Evolutionary conservation across 768 basidiomycete genomes (phyloP).

Genomic region (Suillus plorans): DNA sequence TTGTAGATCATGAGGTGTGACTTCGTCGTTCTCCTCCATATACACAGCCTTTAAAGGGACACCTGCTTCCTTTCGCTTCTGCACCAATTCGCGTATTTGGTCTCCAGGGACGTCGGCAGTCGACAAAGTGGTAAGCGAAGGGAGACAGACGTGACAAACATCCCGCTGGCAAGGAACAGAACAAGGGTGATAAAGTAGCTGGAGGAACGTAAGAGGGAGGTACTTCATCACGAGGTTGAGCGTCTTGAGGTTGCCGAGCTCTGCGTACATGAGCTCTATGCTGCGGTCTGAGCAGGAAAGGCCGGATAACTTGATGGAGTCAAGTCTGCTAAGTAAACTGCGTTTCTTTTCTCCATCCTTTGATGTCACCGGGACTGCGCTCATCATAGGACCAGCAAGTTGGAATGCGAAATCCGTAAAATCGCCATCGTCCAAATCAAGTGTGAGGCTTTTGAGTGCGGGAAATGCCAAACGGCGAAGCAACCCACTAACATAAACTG

Average conservation of each 20-base stretch:
- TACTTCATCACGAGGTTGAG: conserved; percentile 41
- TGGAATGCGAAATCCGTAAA: conserved; percentile 47
- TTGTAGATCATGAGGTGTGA: conserved; percentile 41
- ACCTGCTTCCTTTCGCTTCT: conserved; percentile 39
- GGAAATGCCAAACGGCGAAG: conserved; percentile 34
- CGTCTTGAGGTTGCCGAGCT: conserved; percentile 46
- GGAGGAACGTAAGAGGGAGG: conserved; percentile 29
- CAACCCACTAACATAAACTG: conserved; percentile 36
- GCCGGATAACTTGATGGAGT: conserved; percentile 51
- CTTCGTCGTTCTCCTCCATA: conserved; percentile 44
- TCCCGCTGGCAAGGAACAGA: conserved; percentile 1
- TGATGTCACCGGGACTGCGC: conserved; percentile 24
- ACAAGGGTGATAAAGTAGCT: conserved; percentile 13
- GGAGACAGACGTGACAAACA: conserved; percentile 36
- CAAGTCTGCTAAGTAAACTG: conserved; percentile 43
- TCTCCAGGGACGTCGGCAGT: conserved; percentile 44
- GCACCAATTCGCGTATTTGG: conserved; percentile 45
- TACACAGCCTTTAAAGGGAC: conserved; percentile 44
- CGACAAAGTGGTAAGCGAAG: conserved; percentile 48
- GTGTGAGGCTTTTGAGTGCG: conserved; percentile 34
- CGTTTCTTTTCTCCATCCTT: conserved; percentile 36
- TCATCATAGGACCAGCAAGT: conserved; percentile 31
- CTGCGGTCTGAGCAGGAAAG: conserved; percentile 41
- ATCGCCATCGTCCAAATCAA: conserved; percentile 60
- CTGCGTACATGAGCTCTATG: conserved; percentile 40